A percentile compares a stretch with the other conserved stretches of the same genome.
Evolutionary conservation across 345 rosid genomes (phyloP).

Genomic region (Dimocarpus longan): DNA sequence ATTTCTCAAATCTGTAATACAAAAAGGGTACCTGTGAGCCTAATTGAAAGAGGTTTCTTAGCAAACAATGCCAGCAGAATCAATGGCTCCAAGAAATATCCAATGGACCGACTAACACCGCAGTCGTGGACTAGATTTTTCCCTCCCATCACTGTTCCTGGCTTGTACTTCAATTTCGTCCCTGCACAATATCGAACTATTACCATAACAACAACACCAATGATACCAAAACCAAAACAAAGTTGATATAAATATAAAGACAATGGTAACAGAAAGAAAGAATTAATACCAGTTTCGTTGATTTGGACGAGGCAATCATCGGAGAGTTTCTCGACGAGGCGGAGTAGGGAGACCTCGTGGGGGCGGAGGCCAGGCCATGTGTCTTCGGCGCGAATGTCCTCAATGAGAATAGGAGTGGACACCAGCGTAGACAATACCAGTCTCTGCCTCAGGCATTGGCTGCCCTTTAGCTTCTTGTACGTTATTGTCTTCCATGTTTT

Average conservation of each 20-base stretch:
- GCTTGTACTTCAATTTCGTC: slow-evolving; percentile 66
- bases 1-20: too few species aligned
- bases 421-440: slow-evolving; percentile 69
- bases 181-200: slow-evolving; percentile 38
- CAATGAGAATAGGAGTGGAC: slow-evolving; percentile 55
- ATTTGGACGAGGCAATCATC: too few species aligned
- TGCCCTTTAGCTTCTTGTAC: too few species aligned
- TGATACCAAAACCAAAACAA: slow-evolving; percentile 23
- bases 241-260: too few species aligned
- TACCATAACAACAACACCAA: background rate
- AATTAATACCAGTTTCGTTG: too few species aligned
- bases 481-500: too few species aligned
- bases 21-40: slow-evolving; percentile 59
- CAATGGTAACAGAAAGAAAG: too few species aligned
- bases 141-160: slow-evolving; percentile 87
- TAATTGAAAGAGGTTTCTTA: slow-evolving; percentile 61
- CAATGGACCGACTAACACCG: slow-evolving; percentile 71
- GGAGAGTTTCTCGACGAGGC: slow-evolving; percentile 68
- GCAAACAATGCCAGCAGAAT: slow-evolving; percentile 74
- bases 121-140: slow-evolving; percentile 70
- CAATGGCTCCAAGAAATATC: slow-evolving; percentile 86
- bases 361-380: slow-evolving; percentile 74
- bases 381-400: slow-evolving; percentile 70
- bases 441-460: slow-evolving; percentile 73
- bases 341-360: slow-evolving; percentile 79